Evolutionary conservation across 148 eudicot species (phyloP).

Genomic region (Heliamphora exappendiculata): DNA sequence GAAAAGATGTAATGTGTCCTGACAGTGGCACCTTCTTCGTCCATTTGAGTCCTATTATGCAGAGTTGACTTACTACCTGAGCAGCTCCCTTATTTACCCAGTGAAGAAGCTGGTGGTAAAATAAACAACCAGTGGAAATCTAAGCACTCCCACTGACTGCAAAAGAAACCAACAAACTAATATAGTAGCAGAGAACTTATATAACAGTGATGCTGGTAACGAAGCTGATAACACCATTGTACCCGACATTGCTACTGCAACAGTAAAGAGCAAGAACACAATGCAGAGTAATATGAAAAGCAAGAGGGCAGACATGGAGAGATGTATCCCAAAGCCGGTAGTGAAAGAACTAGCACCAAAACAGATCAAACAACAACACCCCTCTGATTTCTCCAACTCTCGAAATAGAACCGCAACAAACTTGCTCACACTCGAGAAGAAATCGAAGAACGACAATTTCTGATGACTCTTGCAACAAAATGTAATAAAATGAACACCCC

Average conservation of each 20-base stretch:
- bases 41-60: too few relatives aligned
- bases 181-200: conserved; percentile 44
- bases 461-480: too few relatives aligned
- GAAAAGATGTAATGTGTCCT: too few relatives aligned
- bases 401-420: too few relatives aligned
- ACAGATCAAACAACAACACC: too few relatives aligned
- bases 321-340: conserved; percentile 88
- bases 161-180: conserved; percentile 55
- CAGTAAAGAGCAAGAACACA: conserved; percentile 27
- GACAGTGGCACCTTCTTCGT: too few relatives aligned
- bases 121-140: conserved; percentile 47
- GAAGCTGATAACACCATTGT: conserved; percentile 28
- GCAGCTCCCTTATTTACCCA: conserved; percentile 28
- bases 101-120: conserved; percentile 44
- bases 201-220: conserved; percentile 51
- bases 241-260: conserved; percentile 23
- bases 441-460: too few relatives aligned
- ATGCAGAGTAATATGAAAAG: conserved; percentile 49
- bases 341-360: conserved; percentile 82
- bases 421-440: too few relatives aligned
- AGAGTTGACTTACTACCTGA: too few relatives aligned
- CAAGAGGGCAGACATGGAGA: conserved; percentile 96
- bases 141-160: conserved; percentile 51
- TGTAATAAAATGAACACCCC: too few relatives aligned
- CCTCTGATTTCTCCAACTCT: too few relatives aligned